Base-by-base conservation (phyloP, 306 rosid genomes). In the Vachellia collinsii region DNA sequence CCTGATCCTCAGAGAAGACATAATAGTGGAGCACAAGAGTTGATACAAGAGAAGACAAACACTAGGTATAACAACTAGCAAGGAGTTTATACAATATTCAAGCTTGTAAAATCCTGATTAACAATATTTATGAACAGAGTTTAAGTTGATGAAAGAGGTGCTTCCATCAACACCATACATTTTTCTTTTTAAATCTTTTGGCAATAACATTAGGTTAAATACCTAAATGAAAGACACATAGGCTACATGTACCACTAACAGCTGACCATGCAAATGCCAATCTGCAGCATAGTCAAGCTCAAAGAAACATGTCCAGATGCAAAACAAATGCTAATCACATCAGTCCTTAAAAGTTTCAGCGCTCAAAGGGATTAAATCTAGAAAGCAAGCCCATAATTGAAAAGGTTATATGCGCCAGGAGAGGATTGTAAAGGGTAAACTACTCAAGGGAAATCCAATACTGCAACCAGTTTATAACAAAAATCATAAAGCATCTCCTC, bases 221-320 rank as follows among this genome's bases (percentile, higher is more conserved):
- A 8, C 72, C 36, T 39, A 8, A 42, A 67, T 39, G 50, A 59
- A 42, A 75, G 58, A 17, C 25, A 5, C 34, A 19, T 37, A 23
- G 19, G 7, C 48, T 38, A 19, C 9, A 66, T 38, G 72, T 56
- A 0, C 63, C 34, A 20, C n/a, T 19, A 34, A 50, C 7, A 20
- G 16, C n/a, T 54, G 5, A 51, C 11, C 77, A 51, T 54, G 59
- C 50, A 10, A 14, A 29, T 39, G 66, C 22, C 79, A 54, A 54
- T 72, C 46, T n/a, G 50, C 76, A 54, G 75, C 17, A 74, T 5
- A 75, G 1, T 75, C 77, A 34, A 62, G 7, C 43, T 42, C 66
- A 59, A 23, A 75, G 62, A 48, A 75, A 42, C 22, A 75, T 43
- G 42, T 20, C 59, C 53, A 74, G 69, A 3, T 7, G 48, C 59